Base-by-base conservation (phyloP, 345 rosid genomes). In the Eutrema heterophyllum region DNA sequence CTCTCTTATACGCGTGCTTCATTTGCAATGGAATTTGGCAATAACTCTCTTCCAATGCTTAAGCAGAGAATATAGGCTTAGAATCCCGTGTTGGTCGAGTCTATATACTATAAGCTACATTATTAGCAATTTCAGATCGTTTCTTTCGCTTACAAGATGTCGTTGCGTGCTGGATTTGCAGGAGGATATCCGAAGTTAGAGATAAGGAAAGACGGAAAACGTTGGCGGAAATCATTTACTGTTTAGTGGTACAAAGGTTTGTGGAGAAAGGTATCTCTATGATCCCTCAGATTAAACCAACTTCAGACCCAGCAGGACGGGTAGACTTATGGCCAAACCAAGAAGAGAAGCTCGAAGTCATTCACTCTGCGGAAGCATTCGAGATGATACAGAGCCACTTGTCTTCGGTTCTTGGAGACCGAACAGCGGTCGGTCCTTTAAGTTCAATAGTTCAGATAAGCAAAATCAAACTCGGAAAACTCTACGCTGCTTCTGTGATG, bases 241-340 rank as follows among this genome's bases (percentile, higher is more conserved):
- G 90, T 77, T 74, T 88, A 84, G 84, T 94, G 44, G 88, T 91
- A 27, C 96, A 87, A 41, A 87, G 83, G 43, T 89, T 91, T 69
- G 76, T 88, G 8, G 95, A 91, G 36, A 85, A 76, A 27, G 73
- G 35, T 58, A 91, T 94, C 73, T 78, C 85, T 5, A 87, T 91
- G 98, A 88, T 94, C 38, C 95, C 98, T 35, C 85, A 74, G 81
- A 75, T 94, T 78, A 62, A 79, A 6, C 66, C 73, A 60, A 86
- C 92, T 9, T 85, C 90, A 62, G 98, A 94, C 60, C 98, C 92
- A 46, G 60, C 83, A 0, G 95, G 93, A 58, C 83, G 95, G 6
- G 84, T 94, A 55, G 97, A 88, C 86, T 85, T 86, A 77, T 94
- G 98, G 97, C 97, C 96, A 18, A 91, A 91, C 71, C 96, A 94